These are phyloP conservation scores for Sporothrix phasma DNA, from an alignment of 2,329 filamentous ascomycete species.

Conservation along the genomic window DNA sequence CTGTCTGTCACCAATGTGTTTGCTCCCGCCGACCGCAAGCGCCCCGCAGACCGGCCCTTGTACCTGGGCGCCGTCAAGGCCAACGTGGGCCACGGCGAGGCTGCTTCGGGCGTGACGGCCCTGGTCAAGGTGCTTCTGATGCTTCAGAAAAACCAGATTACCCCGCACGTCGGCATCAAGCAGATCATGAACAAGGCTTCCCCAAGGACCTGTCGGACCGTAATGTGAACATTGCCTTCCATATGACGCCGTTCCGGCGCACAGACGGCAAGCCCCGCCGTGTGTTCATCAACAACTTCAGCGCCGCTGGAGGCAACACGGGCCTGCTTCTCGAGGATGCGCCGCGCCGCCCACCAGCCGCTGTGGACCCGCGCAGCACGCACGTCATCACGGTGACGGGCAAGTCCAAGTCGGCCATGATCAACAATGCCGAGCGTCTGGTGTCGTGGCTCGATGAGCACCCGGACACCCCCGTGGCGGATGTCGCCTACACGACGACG, in stretches of 20 bases:
- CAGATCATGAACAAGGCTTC: constrained; percentile 48
- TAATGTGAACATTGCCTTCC: constrained; percentile 48
- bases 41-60: constrained; percentile 41
- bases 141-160: constrained; percentile 52
- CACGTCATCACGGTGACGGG: constrained; percentile 52
- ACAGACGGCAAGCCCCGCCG: constrained; percentile 37
- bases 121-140: constrained; percentile 56
- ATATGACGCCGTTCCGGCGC: constrained; percentile 41
- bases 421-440: constrained; percentile 46
- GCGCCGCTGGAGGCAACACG: constrained; percentile 62
- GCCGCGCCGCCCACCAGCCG: constrained; percentile 28
- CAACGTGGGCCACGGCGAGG: constrained; percentile 54
- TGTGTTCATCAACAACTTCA: constrained; percentile 58
- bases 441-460: constrained; percentile 43
- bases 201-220: constrained; percentile 46
- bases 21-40: constrained; percentile 37
- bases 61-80: constrained; percentile 55
- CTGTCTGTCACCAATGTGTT: constrained; percentile 55
- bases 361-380: constrained; percentile 41
- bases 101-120: constrained; percentile 51
- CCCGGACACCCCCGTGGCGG: constrained; percentile 42
- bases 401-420: constrained; percentile 46
- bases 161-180: constrained; percentile 60
- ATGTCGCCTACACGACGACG: constrained; percentile 58
- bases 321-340: constrained; percentile 55